A percentile compares a stretch with the other conserved stretches of the same genome.
Conservation (phyloP, 306 rosid genomes). For the Hylodesmum podocarpum region DNA sequence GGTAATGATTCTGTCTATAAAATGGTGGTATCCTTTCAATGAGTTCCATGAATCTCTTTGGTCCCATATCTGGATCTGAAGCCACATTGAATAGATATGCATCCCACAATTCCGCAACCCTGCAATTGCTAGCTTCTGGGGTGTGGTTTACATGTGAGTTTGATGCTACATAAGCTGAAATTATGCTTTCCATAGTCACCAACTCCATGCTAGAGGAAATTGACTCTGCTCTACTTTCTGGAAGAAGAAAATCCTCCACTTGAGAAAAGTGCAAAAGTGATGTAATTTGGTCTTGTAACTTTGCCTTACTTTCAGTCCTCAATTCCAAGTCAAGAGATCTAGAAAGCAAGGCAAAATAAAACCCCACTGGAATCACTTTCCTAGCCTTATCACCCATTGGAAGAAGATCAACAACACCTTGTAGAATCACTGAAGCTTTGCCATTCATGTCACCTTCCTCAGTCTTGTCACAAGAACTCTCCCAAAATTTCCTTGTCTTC, state of each 20-base stretch:
- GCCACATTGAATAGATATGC: conserved; percentile 58
- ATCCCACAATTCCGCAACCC: conserved; percentile 82
- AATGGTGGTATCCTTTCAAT: conserved; percentile 65
- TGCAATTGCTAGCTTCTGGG: conserved; percentile 41
- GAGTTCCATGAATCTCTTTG: conserved; percentile 71
- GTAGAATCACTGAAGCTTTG: conserved; percentile 48
- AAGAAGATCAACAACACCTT: conserved; percentile 77
- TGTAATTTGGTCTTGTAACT: conserved; percentile 62
- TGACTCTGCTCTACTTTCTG: conserved; percentile 41
- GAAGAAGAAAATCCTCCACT: conserved; percentile 60
- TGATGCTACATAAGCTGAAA: conserved; percentile 49
- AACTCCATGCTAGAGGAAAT: conserved; percentile 61
- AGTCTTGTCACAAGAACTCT: conserved; percentile 40
- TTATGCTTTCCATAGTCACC: conserved; percentile 67
- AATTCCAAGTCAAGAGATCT: conserved; percentile 60
- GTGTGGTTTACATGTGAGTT: conserved; percentile 42
- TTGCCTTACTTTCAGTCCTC: conserved; percentile 40
- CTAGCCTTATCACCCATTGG: conserved; percentile 56
- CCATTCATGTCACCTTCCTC: conserved; percentile 36
- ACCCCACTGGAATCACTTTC: conserved; percentile 69
- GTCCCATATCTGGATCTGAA: conserved; percentile 49
- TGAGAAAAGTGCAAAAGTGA: conserved; percentile 63
- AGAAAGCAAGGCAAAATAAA: conserved; percentile 80
- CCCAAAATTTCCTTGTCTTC: conserved; percentile 52
- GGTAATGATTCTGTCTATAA: conserved; percentile 68